These are phyloP conservation scores for Pulveroboletus sp. DNA, from an alignment of 768 basidiomycete species.

Conservation along the genomic window DNA sequence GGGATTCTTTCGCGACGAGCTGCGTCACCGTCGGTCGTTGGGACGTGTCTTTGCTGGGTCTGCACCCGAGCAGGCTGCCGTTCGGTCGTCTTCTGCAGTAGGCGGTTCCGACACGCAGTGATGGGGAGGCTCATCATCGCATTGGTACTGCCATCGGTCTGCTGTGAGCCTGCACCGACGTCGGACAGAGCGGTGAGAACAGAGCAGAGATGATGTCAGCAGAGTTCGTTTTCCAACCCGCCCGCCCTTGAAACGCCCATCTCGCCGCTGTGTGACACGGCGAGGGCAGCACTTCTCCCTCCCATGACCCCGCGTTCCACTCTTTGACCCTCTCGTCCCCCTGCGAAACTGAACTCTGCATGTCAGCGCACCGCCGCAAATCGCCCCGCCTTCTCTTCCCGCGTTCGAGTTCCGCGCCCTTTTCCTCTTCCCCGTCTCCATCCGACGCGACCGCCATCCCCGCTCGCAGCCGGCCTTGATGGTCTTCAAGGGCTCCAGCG, in stretches of 20 bases:
- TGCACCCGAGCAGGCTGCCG: too few relatives aligned
- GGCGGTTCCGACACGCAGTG: too few relatives aligned
- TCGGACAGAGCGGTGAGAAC: too few relatives aligned
- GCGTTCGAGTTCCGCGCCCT: neutral
- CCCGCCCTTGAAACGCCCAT: slow-evolving; percentile 3
- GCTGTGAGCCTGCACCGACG: too few relatives aligned
- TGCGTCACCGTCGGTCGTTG: too few relatives aligned
- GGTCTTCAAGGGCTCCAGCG: slow-evolving; percentile 32
- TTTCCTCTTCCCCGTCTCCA: neutral
- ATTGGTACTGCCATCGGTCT: too few relatives aligned
- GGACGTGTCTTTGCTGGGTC: too few relatives aligned
- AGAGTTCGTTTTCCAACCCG: neutral
- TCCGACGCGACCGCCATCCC: neutral
- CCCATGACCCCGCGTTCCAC: slow-evolving; percentile 4
- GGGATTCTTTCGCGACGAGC: too few relatives aligned
- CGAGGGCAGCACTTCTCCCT: slow-evolving; percentile 6
- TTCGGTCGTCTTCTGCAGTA: too few relatives aligned
- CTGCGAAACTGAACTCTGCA: neutral
- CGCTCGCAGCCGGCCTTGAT: slow-evolving; percentile 17
- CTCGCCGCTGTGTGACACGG: slow-evolving; percentile 18
- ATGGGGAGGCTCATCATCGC: too few relatives aligned
- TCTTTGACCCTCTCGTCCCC: neutral
- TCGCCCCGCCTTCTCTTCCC: neutral
- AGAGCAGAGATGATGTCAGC: slow-evolving; percentile 14
- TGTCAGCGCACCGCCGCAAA: slow-evolving; percentile 5